Evolutionary conservation across 768 basidiomycete species (phyloP), one percentile per base, ranked within the genome.

Genomic region (Jaapia argillacea): DNA sequence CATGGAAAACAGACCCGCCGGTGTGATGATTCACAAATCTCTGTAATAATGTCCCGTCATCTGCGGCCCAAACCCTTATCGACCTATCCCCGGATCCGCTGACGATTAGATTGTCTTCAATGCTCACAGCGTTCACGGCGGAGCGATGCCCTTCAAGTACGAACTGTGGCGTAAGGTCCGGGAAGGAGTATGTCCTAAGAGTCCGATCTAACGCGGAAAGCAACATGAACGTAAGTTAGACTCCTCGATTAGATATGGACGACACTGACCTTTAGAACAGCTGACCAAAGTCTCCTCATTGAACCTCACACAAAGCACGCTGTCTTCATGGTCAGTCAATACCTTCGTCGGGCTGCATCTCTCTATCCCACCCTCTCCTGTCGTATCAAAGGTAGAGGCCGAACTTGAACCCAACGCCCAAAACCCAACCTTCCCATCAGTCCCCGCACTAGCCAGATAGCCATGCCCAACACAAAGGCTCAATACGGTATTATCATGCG

Each of bases 31-130:
- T 74, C 48, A 85, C 85, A 51, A 86, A 80, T 12, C 75, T 77
- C 38, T 71, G 73, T 22, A 88, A 59, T 7, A 83, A 62, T 22
- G 67, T 65, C 1, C 85, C 85, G 1, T 79, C 81, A 26, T 74
- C 65, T 18, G 77, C 80, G 54, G 86, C 79, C 86, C 86, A 89
- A 12, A 88, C 60, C n/a, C 77, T 68, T 49, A 89, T 69, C 6
- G 85, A 86, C 24, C 85, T 73, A 55, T 89, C 86, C 24, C 86
- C 86, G 13, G 86, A 88, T 12, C 80, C 86, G 36, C 85, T 87
- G 6, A 83, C 80, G 42, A 89, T 72, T 42, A 77, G 61, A 1
- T 69, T 64, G 23, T 69, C 66, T 1, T 74, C 77, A 28, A 89
- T 68, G 1, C 84, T 75, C 13, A 88, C 76, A 5, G 85, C 82